Evolutionary conservation across 2,329 filamentous ascomycete species (phyloP).

Genomic region (Talaromyces sp.): DNA sequence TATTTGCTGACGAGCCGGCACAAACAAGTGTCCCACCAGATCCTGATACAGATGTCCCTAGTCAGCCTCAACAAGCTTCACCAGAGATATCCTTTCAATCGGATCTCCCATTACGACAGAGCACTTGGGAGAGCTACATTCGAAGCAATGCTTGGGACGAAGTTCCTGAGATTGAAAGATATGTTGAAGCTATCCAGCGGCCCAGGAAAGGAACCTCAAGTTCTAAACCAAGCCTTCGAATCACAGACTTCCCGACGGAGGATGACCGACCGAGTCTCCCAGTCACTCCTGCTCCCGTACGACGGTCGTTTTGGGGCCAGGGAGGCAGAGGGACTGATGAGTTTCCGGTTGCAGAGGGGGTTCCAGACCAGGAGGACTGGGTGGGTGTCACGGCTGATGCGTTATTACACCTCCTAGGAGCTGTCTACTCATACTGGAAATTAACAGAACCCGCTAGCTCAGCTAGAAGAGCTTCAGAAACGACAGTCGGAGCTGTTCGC

Average conservation of each 20-base stretch:
- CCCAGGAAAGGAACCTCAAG: conserved; percentile 14
- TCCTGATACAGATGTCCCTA: neutral
- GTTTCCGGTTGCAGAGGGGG: conserved; percentile 72
- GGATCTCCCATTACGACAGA: conserved; percentile 38
- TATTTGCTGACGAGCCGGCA: conserved; percentile 35
- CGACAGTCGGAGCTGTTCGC: conserved; percentile 26
- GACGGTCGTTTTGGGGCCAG: conserved; percentile 3
- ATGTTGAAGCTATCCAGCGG: conserved; percentile 67
- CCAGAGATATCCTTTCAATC: neutral
- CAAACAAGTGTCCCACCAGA: conserved; percentile 4
- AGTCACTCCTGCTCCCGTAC: conserved; percentile 73
- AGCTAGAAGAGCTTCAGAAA: conserved; percentile 64
- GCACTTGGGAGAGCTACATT: conserved; percentile 67
- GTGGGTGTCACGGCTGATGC: conserved; percentile 63
- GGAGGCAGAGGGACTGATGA: conserved; percentile 20
- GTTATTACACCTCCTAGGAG: conserved; percentile 38
- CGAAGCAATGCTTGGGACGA: conserved; percentile 86
- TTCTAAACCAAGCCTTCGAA: conserved; percentile 53
- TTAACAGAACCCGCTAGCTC: conserved; percentile 62
- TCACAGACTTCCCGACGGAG: conserved; percentile 84
- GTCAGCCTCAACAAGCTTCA: neutral
- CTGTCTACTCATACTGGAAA: conserved; percentile 42
- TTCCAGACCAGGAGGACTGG: conserved; percentile 86
- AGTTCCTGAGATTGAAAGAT: conserved; percentile 78
- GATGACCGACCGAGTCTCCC: conserved; percentile 80